phyloP scores from a whole-genome alignment of 768 basidiomycete genomes.

The Suillus subaureus region DNA sequence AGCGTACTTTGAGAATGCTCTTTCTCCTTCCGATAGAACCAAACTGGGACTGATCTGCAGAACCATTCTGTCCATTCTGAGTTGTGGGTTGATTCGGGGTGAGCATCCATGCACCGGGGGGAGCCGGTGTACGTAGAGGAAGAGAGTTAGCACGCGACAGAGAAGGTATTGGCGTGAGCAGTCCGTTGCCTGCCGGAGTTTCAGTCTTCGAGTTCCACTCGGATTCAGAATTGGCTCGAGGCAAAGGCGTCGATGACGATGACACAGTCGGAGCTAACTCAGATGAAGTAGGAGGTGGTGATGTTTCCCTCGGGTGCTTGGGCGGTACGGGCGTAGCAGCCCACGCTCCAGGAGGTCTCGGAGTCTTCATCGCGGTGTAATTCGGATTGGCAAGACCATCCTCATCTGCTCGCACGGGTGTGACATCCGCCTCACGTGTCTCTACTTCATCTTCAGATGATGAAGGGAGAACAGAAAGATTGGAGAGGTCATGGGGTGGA shows the following conservation, averaged over 20 bases:
- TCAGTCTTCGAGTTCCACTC: slow-evolving; percentile 20
- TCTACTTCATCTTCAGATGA: slow-evolving; percentile 51
- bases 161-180: slow-evolving; percentile 49
- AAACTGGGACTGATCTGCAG: slow-evolving; percentile 30
- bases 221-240: slow-evolving; percentile 18
- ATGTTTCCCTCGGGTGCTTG: slow-evolving; percentile 19
- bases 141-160: slow-evolving; percentile 50
- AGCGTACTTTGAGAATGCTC: slow-evolving; percentile 72
- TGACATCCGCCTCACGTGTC: slow-evolving; percentile 27
- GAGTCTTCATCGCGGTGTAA: slow-evolving; percentile 43
- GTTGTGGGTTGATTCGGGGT: slow-evolving; percentile 48
- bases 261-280: slow-evolving; percentile 24
- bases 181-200: slow-evolving; percentile 21
- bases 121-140: slow-evolving; percentile 61
- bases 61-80: slow-evolving; percentile 18
- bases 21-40: slow-evolving; percentile 45
- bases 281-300: slow-evolving; percentile 17
- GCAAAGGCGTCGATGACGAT: slow-evolving; percentile 27
- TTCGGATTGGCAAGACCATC: slow-evolving; percentile 22
- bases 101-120: slow-evolving; percentile 66
- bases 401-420: slow-evolving; percentile 24
- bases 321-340: slow-evolving; percentile 39
- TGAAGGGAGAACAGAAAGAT: slow-evolving; percentile 68
- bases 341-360: slow-evolving; percentile 50
- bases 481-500: slow-evolving; percentile 62